Evolutionary conservation across 2,329 filamentous ascomycete genomes (phyloP), one percentile per base, ranked within the genome.

Genomic region (Xylaria sp.): DNA sequence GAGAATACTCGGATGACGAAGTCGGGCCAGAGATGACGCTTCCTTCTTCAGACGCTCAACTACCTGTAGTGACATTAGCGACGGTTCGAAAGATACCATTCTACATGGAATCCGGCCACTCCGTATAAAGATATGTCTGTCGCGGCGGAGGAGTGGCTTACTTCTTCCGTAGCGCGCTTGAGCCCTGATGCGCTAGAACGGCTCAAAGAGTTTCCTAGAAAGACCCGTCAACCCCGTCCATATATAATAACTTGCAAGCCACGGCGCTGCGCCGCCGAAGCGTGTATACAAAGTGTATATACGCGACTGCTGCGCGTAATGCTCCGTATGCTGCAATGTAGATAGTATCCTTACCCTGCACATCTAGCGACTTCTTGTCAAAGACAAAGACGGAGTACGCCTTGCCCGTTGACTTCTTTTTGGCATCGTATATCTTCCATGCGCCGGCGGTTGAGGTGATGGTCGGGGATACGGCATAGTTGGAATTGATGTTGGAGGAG

Each of bases 381-480:
- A 97, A 97, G 62, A 97, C 87, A 67, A 97, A 99, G 63, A 97
- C 87, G 16, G 92, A 97, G 50, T 88, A 94, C 7, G 87, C 74
- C 71, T 94, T 96, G 62, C 90, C 91, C 0, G 92, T 96, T 24
- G 89, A 91, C 76, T 97, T 97, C 77, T 95, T 95, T 79, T 96
- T 97, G 54, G 90, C 92, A 76, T 97, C 92, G 80, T 93, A 93
- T 67, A 99, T 94, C 77, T 92, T 96, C 94, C 94, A 99, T 54
- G 92, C 91, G 17, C 94, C 94, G 16, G 92, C 90, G 48, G 85
- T 85, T 47, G 91, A 89, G n/a, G 85, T 88, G 9, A 89, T 84
- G 55, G 84, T 85, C 21, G 87, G 81, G 19, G 91, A 88, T 62
- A 97, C 80, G 63, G 89, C 85, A 75, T 99, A 99, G 76, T 96